Percentiles rank a stretch among this genome's conserved stretches.
These are phyloP conservation scores for Yamadazyma sp. DNA, from an alignment of 805 yeast genomes.

Conservation along the genomic window DNA sequence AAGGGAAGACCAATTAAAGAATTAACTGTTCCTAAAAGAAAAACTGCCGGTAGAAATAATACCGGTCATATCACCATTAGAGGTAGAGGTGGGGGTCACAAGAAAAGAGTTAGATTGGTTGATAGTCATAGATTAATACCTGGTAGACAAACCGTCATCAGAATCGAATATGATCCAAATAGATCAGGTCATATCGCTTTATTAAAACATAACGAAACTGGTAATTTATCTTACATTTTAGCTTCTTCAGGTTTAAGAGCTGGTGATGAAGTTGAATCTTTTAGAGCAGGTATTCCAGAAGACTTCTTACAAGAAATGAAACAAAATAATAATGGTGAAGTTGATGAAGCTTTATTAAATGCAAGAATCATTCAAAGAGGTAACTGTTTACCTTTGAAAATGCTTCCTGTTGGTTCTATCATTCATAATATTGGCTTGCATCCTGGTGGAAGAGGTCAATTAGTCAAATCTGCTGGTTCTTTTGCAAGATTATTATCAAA, in stretches of 20 bases:
- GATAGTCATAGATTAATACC: slow-evolving; percentile 66
- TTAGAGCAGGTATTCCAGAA: slow-evolving; percentile 81
- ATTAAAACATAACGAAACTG: slow-evolving; percentile 60
- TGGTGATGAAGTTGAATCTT: slow-evolving; percentile 88
- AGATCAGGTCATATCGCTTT: slow-evolving; percentile 92
- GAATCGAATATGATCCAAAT: slow-evolving; percentile 95
- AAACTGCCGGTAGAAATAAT: slow-evolving; percentile 85
- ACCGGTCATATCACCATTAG: slow-evolving; percentile 86
- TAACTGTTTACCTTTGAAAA: slow-evolving; percentile 85
- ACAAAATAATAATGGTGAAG: slow-evolving; percentile 61
- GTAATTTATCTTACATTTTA: slow-evolving; percentile 69
- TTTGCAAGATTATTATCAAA: slow-evolving; percentile 86
- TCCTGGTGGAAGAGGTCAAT: slow-evolving; percentile 73
- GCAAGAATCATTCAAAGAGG: slow-evolving; percentile 89
- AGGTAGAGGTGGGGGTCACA: slow-evolving; percentile 97
- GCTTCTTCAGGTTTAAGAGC: slow-evolving; percentile 92
- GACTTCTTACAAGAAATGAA: slow-evolving; percentile 72
- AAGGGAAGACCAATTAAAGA: slow-evolving; percentile 78
- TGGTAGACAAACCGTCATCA: slow-evolving; percentile 75
- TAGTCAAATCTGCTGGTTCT: slow-evolving; percentile 93
- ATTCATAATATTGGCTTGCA: slow-evolving; percentile 81
- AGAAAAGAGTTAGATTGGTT: slow-evolving; percentile 77
- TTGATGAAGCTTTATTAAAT: slow-evolving; percentile 88
- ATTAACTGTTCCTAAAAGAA: slow-evolving; percentile 68
- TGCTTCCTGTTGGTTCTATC: slow-evolving; percentile 94